Evolutionary conservation across 2,329 filamentous ascomycete genomes (phyloP).

Genomic region (Rhinocladiella similis): DNA sequence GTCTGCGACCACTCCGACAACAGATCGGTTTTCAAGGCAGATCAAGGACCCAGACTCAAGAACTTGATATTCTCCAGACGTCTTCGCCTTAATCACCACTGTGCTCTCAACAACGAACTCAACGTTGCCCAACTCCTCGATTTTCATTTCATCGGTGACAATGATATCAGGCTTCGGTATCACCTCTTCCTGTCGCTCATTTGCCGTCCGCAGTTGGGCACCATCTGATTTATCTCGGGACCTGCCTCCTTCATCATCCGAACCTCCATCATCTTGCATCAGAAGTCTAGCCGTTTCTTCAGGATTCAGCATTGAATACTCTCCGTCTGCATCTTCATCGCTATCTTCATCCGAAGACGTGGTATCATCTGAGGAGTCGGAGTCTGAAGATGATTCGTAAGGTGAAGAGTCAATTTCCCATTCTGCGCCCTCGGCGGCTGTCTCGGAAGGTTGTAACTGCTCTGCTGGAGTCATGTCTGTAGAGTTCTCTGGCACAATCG

Average conservation of each 20-base stretch:
- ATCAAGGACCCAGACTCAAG: conserved; percentile 82
- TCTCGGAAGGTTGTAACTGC: conserved; percentile 30
- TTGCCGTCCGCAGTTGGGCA: conserved; percentile 70
- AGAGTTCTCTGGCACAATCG: background rate
- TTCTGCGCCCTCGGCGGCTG: conserved; percentile 63
- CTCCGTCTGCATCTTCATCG: conserved; percentile 46
- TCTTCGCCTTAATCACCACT: conserved; percentile 75
- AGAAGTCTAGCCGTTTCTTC: conserved; percentile 82
- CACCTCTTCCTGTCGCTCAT: conserved; percentile 67
- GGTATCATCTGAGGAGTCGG: conserved; percentile 61
- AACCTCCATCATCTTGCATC: conserved; percentile 78
- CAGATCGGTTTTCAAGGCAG: conserved; percentile 70
- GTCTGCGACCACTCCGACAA: conserved; percentile 82
- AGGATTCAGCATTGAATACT: conserved; percentile 72
- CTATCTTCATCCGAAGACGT: conserved; percentile 55
- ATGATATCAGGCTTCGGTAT: conserved; percentile 74
- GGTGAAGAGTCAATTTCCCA: conserved; percentile 83
- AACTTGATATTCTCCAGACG: conserved; percentile 78
- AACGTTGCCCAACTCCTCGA: conserved; percentile 73
- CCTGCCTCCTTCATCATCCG: conserved; percentile 71
- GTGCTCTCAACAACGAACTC: conserved; percentile 77
- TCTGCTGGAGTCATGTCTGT: conserved; percentile 6
- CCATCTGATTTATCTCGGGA: conserved; percentile 38
- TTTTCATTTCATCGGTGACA: conserved; percentile 74
- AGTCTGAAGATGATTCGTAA: conserved; percentile 63